A percentile compares a stretch with the other conserved stretches of the same genome.
These are phyloP conservation scores for Paramecium sexaurelia DNA, from an alignment of 73 alveolate species.

Conservation along the genomic window DNA sequence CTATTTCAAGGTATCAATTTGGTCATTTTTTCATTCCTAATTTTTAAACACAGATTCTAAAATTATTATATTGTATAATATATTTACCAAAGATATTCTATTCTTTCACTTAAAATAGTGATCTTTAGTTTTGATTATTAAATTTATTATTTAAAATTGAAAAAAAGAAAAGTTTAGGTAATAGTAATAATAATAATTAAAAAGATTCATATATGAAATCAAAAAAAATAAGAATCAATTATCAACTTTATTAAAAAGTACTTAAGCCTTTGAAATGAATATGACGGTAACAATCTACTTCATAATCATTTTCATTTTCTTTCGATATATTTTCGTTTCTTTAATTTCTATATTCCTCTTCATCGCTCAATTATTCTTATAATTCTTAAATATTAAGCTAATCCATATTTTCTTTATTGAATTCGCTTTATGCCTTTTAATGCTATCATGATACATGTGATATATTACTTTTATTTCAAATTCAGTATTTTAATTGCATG, in stretches of 20 bases:
- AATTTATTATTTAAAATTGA: neutral
- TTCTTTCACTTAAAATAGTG: neutral
- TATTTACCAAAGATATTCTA: too few species aligned
- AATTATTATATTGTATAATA: too few species aligned
- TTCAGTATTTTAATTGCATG: neutral
- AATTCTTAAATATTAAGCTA: neutral
- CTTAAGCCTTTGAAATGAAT: neutral
- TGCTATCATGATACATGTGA: neutral
- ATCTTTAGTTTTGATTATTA: neutral
- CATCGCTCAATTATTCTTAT: neutral
- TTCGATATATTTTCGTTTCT: neutral
- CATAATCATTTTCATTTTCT: neutral
- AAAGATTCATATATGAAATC: too few species aligned
- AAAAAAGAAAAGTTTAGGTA: neutral
- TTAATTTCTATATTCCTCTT: neutral
- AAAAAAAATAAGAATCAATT: neutral
- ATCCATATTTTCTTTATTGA: constrained; percentile 5
- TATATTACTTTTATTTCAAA: neutral
- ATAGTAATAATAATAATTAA: neutral
- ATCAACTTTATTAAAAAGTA: constrained; percentile 6
- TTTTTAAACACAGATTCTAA: too few species aligned
- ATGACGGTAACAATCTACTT: neutral
- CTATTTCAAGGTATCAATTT: too few species aligned
- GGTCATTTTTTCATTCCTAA: too few species aligned
- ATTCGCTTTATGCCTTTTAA: neutral